Conservation (phyloP, 73 alveolate genomes). For the Paraurostyla sp. region DNA sequence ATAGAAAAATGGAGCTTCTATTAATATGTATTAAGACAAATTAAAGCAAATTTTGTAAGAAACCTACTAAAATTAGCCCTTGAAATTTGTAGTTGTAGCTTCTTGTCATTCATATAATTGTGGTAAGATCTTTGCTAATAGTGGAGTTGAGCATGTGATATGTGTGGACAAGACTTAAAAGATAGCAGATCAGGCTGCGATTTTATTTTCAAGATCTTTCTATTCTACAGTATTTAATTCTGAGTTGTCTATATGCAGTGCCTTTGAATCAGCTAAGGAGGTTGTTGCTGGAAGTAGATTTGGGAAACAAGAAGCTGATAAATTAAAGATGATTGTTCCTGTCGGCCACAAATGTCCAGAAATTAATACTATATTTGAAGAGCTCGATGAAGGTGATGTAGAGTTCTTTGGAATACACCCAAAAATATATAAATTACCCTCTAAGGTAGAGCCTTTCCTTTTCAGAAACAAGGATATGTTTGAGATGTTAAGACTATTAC, state of each 20-base stretch:
- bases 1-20: slow-evolving; percentile 14
- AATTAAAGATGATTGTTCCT: background rate
- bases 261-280: slow-evolving; percentile 14
- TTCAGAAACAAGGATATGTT: slow-evolving; percentile 33
- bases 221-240: background rate
- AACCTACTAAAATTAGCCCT: background rate
- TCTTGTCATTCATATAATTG: slow-evolving; percentile 40
- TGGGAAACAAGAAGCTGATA: slow-evolving; percentile 17
- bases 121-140: slow-evolving; percentile 18
- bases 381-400: background rate
- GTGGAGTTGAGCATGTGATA: slow-evolving; percentile 50
- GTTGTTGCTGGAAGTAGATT: background rate
- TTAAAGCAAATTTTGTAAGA: background rate
- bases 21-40: background rate
- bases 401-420: slow-evolving; percentile 12
- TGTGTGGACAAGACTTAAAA: slow-evolving; percentile 9
- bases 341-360: slow-evolving; percentile 18
- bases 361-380: background rate
- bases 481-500: background rate
- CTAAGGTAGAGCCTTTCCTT: slow-evolving; percentile 31
- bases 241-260: slow-evolving; percentile 10
- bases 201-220: slow-evolving; percentile 23
- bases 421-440: slow-evolving; percentile 1
- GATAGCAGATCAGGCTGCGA: slow-evolving; percentile 27
- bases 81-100: slow-evolving; percentile 49